phyloP scores from a whole-genome alignment of 306 rosid genomes.

The Vigna unguiculata region DNA sequence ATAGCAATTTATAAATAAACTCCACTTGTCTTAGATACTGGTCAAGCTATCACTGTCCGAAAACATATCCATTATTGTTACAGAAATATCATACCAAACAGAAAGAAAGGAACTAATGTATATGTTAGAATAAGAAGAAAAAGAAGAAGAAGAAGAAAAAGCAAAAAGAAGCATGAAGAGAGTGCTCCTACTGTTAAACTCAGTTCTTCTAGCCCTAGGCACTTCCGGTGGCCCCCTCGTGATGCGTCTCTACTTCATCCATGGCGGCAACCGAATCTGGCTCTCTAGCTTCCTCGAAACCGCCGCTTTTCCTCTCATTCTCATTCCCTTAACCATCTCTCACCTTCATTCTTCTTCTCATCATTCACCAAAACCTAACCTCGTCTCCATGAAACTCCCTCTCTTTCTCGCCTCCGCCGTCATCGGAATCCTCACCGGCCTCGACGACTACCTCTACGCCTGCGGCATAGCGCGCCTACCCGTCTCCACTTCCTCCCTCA shows the following conservation, averaged over 20 bases:
- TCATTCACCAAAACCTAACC: background rate
- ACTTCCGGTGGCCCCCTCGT: conserved; percentile 72
- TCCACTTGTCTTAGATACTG: no score
- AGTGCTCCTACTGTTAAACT: conserved; percentile 55
- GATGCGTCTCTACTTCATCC: conserved; percentile 78
- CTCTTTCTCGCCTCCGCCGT: conserved; percentile 56
- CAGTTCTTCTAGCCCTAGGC: conserved; percentile 60
- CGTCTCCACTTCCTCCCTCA: conserved; percentile 69
- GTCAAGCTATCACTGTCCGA: no score
- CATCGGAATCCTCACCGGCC: conserved; percentile 75
- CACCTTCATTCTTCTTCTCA: background rate
- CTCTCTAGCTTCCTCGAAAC: conserved; percentile 77
- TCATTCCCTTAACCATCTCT: conserved; percentile 57
- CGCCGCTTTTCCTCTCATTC: conserved; percentile 67
- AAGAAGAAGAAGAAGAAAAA: background rate
- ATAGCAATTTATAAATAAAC: no score
- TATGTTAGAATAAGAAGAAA: no score
- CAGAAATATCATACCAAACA: no score
- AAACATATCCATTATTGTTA: no score
- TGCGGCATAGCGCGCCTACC: conserved; percentile 74
- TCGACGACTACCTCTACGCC: conserved; percentile 78
- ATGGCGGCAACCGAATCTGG: conserved; percentile 89
- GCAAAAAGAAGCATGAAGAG: conserved; percentile 38
- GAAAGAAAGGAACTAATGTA: no score
- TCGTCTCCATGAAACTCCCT: conserved; percentile 52